These are phyloP conservation scores for Sporobolomyces pararoseus DNA, from an alignment of 768 basidiomycete species.

Conservation along the genomic window DNA sequence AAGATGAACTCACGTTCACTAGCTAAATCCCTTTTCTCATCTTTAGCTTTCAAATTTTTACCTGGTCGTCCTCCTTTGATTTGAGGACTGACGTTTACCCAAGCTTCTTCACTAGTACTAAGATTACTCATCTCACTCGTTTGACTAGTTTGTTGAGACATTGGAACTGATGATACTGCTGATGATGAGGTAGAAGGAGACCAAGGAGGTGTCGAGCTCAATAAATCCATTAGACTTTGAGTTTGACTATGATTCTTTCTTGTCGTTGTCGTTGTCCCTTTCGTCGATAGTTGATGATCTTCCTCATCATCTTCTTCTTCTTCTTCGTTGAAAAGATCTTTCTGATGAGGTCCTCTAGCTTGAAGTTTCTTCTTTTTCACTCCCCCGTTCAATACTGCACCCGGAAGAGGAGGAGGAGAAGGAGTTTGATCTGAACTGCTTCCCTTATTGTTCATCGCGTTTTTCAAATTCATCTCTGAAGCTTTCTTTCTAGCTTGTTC, in stretches of 20 bases:
- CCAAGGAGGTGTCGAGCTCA: constrained; percentile 33
- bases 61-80: too few species aligned
- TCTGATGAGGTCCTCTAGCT: constrained; percentile 12
- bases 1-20: constrained; percentile 24
- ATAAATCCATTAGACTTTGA: constrained; percentile 17
- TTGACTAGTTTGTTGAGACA: constrained; percentile 14
- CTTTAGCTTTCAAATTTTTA: constrained; percentile 32
- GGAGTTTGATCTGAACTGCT: too few species aligned
- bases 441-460: too few species aligned
- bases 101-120: constrained; percentile 19
- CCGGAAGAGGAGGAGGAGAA: not conserved
- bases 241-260: too few species aligned
- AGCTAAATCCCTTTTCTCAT: constrained; percentile 29
- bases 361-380: not conserved
- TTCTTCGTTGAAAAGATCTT: constrained; percentile 23
- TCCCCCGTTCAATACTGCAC: not conserved
- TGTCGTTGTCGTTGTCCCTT: too few species aligned
- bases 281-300: too few species aligned
- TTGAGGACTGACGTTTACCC: constrained; percentile 2
- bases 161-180: constrained; percentile 10
- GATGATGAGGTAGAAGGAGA: not conserved
- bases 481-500: not conserved
- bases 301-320: constrained; percentile 8
- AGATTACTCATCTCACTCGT: not conserved
- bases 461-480: not conserved